Base-by-base conservation (phyloP, 1,139 yeast genomes). In the Geotrichum siamense region DNA sequence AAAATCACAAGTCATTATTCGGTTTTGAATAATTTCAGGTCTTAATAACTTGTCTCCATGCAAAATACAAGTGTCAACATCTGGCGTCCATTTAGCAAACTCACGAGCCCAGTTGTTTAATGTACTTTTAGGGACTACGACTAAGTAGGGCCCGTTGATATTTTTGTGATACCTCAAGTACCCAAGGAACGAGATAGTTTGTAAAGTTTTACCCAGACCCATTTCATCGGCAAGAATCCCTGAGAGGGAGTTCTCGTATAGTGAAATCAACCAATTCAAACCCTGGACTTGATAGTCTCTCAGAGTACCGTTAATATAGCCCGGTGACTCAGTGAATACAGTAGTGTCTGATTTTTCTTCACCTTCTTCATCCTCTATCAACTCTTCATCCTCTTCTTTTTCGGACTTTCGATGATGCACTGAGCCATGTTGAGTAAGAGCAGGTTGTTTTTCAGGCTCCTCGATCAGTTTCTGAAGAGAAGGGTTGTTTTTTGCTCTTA, bases 221-320 rank as follows among this genome's bases (percentile, higher is more conserved):
- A 91, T 91, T 64, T 91, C 98, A 64, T 91, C 98, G 5, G 98
- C 98, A 46, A 91, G 71, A 43, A 91, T 89, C 36, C 97, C 97
- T 1, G 93, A 80, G 45, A 87, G 71, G 55, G 80, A 78, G 64
- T 87, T 85, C 54, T 83, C 89, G 57, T 82, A 79, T 44, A 89
- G 67, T 1, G 87, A 76, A n/a, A 87, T 77, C 60, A 87, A 68
- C 97, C 97, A 87, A 64, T 89, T 89, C 54, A 89, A 71, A 48
- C 97, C 97, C 60, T 85, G 95, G 49, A 89, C 74, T 65, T 89
- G 97, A 62, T 89, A 89, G 53, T 83, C 89, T 55, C 96, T 72
- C 51, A 89, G 66, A 42, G 62, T 68, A 20, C 74, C 53, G 62
- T 63, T 53, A 39, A 69, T 60, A 44, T 72, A 91, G 8, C 77